Evolutionary conservation across 352 stramenopile species (phyloP).

Genomic region (Aphanomyces stellatus): DNA sequence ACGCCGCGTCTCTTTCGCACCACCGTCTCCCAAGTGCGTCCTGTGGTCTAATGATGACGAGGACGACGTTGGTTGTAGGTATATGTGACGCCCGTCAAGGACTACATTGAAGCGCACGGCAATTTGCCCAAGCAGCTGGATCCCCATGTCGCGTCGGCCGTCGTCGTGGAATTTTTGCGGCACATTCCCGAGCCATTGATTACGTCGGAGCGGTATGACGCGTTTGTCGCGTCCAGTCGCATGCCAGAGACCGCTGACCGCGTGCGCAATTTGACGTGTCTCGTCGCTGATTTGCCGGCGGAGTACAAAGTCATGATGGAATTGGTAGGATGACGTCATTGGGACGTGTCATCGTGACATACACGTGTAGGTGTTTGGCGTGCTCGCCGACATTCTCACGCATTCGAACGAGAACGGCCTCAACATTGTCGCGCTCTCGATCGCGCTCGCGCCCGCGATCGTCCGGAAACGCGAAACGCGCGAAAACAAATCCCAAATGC

Average conservation of each 20-base stretch:
- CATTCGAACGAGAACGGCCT: constrained; percentile 56
- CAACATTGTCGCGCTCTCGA: constrained; percentile 47
- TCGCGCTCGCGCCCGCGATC: constrained; percentile 62
- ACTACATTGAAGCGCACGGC: constrained; percentile 64
- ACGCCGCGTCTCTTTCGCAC: constrained; percentile 70
- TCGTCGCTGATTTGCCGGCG: constrained; percentile 64
- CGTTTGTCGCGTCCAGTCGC: constrained; percentile 60
- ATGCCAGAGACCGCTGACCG: constrained; percentile 64
- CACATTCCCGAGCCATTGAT: constrained; percentile 66
- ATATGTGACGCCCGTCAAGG: constrained; percentile 55
- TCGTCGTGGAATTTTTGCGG: constrained; percentile 74
- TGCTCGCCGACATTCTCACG: constrained; percentile 29
- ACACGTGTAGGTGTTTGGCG: constrained; percentile 13
- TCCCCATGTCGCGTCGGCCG: constrained; percentile 46
- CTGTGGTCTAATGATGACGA: no score
- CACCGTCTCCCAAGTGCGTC: constrained; percentile 40
- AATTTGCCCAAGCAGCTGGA: constrained; percentile 50
- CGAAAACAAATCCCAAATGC: neutral
- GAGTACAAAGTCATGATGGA: constrained; percentile 68
- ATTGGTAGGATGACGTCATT: constrained; percentile 52
- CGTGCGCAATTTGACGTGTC: constrained; percentile 64
- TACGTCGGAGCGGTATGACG: constrained; percentile 72
- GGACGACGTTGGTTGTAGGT: constrained; percentile 32
- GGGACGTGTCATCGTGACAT: constrained; percentile 15
- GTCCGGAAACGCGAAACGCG: constrained; percentile 59